phyloP scores from a whole-genome alignment of 148 eudicot species.

The Vaccinium macrocarpon region DNA sequence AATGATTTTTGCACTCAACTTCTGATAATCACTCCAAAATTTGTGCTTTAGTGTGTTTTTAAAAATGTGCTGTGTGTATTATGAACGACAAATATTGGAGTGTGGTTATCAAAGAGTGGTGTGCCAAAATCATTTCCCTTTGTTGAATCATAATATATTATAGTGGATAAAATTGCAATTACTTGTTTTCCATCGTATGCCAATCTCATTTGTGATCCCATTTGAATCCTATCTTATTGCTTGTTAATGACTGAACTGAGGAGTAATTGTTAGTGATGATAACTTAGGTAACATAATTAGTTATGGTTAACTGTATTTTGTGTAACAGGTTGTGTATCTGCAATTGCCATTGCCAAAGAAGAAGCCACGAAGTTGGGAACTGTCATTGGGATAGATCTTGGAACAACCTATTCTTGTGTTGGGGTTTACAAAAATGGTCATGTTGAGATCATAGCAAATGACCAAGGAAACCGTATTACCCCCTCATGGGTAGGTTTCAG shows the following conservation, averaged over 20 bases:
- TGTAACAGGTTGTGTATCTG: constrained; percentile 30
- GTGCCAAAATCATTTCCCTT: no score
- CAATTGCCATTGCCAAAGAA: constrained; percentile 36
- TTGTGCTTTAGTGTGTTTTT: no score
- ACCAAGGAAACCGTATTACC: constrained; percentile 51
- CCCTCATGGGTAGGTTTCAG: constrained; percentile 50
- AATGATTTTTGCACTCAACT: no score
- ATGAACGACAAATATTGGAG: no score
- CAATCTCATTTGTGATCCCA: neutral
- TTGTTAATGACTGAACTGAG: neutral
- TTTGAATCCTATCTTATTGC: neutral
- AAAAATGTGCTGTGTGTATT: no score
- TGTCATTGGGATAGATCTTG: constrained; percentile 47
- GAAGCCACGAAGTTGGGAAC: constrained; percentile 43
- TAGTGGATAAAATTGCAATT: neutral
- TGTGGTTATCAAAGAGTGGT: no score
- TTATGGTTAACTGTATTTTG: neutral
- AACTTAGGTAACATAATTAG: neutral
- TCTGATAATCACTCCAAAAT: no score
- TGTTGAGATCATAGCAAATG: constrained; percentile 51
- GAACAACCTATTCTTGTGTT: constrained; percentile 51
- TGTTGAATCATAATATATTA: neutral
- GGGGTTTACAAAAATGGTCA: constrained; percentile 52
- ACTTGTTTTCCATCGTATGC: neutral
- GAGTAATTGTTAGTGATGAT: neutral